Percentiles rank a stretch among this genome's conserved stretches.
These are phyloP conservation scores for Aspergillus amoenus DNA, from an alignment of 2,329 filamentous ascomycete species.

Conservation along the genomic window DNA sequence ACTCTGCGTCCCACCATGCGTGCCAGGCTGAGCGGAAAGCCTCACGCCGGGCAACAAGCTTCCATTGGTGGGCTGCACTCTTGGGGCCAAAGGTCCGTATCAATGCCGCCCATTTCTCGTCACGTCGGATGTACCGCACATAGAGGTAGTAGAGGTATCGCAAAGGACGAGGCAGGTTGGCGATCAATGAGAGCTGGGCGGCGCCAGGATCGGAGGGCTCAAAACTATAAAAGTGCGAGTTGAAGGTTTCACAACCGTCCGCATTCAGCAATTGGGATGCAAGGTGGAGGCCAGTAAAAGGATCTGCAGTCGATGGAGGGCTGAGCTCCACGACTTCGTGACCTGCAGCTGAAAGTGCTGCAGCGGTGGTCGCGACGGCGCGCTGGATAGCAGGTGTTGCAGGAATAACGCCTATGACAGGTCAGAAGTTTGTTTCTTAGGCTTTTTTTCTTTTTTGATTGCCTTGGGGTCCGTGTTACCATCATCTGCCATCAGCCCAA, in stretches of 20 bases:
- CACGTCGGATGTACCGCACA: slow-evolving; percentile 77
- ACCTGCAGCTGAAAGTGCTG: slow-evolving; percentile 67
- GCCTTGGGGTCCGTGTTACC: slow-evolving; percentile 36
- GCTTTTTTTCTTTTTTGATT: neutral
- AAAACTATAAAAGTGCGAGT: slow-evolving; percentile 70
- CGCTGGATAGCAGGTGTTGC: slow-evolving; percentile 81
- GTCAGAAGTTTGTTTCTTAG: neutral
- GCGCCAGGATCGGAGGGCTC: slow-evolving; percentile 81
- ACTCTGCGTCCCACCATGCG: slow-evolving; percentile 74
- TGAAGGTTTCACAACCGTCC: slow-evolving; percentile 79
- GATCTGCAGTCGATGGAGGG: slow-evolving; percentile 70
- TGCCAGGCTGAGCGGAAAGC: slow-evolving; percentile 76
- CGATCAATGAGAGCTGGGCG: slow-evolving; percentile 70
- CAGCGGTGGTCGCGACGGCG: slow-evolving; percentile 69
- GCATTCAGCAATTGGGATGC: slow-evolving; percentile 79
- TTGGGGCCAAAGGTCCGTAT: slow-evolving; percentile 72
- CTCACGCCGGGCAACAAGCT: slow-evolving; percentile 74
- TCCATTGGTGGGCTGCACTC: slow-evolving; percentile 76
- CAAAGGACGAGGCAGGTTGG: slow-evolving; percentile 68
- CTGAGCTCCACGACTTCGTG: slow-evolving; percentile 70
- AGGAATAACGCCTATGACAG: slow-evolving; percentile 67
- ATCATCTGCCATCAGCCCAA: slow-evolving; percentile 78
- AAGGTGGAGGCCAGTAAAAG: slow-evolving; percentile 72
- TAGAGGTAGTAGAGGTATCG: slow-evolving; percentile 87
- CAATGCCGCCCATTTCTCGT: slow-evolving; percentile 75